phyloP scores from a whole-genome alignment of 257 asterid species.

The Penstemon davidsonii region DNA sequence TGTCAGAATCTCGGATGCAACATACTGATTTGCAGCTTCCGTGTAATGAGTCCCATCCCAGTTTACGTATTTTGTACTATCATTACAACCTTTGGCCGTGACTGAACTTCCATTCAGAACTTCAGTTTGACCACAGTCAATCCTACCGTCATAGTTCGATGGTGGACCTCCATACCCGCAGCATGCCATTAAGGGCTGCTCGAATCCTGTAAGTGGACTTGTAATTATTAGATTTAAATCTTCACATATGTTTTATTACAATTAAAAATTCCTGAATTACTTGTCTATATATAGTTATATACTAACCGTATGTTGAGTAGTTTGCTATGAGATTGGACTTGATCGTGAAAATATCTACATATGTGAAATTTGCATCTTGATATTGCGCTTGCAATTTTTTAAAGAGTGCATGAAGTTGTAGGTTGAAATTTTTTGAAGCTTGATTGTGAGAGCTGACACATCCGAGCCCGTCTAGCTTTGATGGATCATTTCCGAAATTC shows the following conservation, averaged over 20 bases:
- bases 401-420: constrained; percentile 36
- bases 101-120: constrained; percentile 38
- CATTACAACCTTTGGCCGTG: constrained; percentile 32
- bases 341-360: constrained; percentile 45
- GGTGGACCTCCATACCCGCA: constrained; percentile 37
- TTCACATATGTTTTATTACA: neutral
- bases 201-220: constrained; percentile 25
- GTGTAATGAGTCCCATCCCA: constrained; percentile 60
- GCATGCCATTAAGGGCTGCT: constrained; percentile 24
- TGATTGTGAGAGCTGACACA: constrained; percentile 42
- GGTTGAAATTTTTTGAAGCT: constrained; percentile 47
- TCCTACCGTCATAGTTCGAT: constrained; percentile 25
- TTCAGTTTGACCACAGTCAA: constrained; percentile 40
- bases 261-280: neutral
- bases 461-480: constrained; percentile 33
- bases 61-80: constrained; percentile 34
- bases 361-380: constrained; percentile 35
- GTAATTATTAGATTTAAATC: too few relatives aligned
- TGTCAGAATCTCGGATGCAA: constrained; percentile 21
- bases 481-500: constrained; percentile 30
- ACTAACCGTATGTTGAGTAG: constrained; percentile 27
- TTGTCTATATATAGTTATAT: neutral
- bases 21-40: constrained; percentile 39
- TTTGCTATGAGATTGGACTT: constrained; percentile 30
- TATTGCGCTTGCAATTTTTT: constrained; percentile 29